Base-by-base conservation (phyloP, 148 eudicot genomes). In the Diospyros kaki region DNA sequence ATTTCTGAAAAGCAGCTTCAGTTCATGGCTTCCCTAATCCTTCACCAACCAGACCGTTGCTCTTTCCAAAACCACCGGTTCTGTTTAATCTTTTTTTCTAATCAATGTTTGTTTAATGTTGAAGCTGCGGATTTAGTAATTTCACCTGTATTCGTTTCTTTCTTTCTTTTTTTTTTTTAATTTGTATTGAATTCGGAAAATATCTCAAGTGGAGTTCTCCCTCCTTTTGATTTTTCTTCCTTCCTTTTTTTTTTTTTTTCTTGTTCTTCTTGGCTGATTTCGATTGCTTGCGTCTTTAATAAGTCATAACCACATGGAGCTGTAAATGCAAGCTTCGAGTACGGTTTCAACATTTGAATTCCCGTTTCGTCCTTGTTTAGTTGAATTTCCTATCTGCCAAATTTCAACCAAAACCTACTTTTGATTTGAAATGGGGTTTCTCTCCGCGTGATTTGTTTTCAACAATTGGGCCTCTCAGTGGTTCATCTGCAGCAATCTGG, bases 321-420 rank as follows among this genome's bases (percentile, higher is more conserved):
- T 55, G 59, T 3, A 78, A 68, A 74, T 75, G 76, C 76, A 75
- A 65, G 42, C 38, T 46, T 71, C 75, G 14, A 66, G 82, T 68
- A 66, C 79, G 43, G 71, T 68, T 69, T 68, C 54, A 56, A 64
- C 81, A 75, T 71, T 64, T 77, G 73, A 74, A 74, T 78, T 71
- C 81, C 73, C 77, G 63, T 75, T 72, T 77, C 73, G 72, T 70
- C 81, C 84, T 66, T 71, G 39, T 14, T 13, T 55, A 1, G 12
- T 59, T 28, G 28, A 28, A 28, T 48, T 54, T 65, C 46, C 14
- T 18, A 10, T 73, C 66, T 69, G 55, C 67, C 61, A 68, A 67
- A 58, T 71, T 73, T 68, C 53, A 28, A 65, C 44, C 15, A 53
- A 77, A 81, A 11, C 60, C 73, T 45, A 39, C 48, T 15, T 64